These are phyloP conservation scores for Furcasterigmium furcatum DNA, from an alignment of 2,329 filamentous ascomycete genomes.

Conservation along the genomic window DNA sequence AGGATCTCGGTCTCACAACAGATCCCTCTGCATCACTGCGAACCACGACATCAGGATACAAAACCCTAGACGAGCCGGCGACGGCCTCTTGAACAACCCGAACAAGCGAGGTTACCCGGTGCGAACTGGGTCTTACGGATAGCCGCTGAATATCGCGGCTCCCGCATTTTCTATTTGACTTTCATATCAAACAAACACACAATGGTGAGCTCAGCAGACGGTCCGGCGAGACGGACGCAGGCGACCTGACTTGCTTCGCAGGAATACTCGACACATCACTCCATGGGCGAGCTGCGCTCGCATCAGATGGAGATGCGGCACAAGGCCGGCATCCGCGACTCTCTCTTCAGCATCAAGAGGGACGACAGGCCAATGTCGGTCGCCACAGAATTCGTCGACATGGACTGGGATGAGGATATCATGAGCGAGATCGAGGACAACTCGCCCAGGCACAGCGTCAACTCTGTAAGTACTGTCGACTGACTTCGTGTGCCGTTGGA, in stretches of 20 bases:
- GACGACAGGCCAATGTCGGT: conserved; percentile 63
- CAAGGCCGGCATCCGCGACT: conserved; percentile 46
- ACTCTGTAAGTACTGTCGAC: conserved; percentile 58
- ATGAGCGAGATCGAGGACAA: conserved; percentile 60
- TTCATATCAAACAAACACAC: conserved; percentile 13
- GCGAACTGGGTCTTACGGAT: neutral
- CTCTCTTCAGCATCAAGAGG: conserved; percentile 58
- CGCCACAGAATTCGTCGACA: conserved; percentile 75
- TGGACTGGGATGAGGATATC: conserved; percentile 65
- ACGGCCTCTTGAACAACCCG: conserved; percentile 2
- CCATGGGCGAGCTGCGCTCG: conserved; percentile 30
- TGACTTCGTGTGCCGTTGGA: no score
- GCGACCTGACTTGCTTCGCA: conserved; percentile 14
- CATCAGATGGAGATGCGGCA: conserved; percentile 48
- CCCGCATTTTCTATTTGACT: conserved; percentile 1
- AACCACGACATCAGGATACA: conserved; percentile 5
- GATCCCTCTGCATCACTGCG: conserved; percentile 21
- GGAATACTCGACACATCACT: conserved; percentile 31
- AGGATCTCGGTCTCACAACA: neutral
- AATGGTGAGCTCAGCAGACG: conserved; percentile 28
- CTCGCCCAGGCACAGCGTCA: conserved; percentile 64
- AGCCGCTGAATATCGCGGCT: neutral
- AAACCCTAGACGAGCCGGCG: conserved; percentile 3
- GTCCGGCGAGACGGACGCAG: neutral
- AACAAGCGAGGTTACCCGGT: conserved; percentile 2